Conservation (phyloP, 2,329 filamentous ascomycete genomes). For the Colletotrichum siamense region DNA sequence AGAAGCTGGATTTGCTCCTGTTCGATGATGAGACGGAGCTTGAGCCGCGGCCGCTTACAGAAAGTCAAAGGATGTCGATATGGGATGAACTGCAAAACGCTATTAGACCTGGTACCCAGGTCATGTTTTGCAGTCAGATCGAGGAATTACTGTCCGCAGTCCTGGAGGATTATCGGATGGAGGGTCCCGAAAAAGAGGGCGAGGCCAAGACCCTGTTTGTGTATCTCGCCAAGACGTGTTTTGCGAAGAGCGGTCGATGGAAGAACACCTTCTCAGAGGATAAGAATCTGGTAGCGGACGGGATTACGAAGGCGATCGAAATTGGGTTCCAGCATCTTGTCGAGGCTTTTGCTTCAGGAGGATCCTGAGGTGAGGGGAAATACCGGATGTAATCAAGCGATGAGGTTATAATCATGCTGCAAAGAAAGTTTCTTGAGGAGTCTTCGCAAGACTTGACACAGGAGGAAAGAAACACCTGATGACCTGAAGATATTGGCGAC, state of each 20-base stretch:
- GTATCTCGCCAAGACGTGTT: constrained; percentile 22
- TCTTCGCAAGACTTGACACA: not conserved
- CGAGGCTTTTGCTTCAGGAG: constrained; percentile 11
- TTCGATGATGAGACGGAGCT: constrained; percentile 20
- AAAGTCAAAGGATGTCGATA: constrained; percentile 21
- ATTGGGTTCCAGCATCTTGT: constrained; percentile 25
- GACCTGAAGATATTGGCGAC: not conserved
- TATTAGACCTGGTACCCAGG: constrained; percentile 24
- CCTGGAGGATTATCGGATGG: constrained; percentile 23
- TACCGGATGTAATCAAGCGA: not conserved
- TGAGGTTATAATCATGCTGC: not conserved
- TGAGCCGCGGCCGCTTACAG: constrained; percentile 19
- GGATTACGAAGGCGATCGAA: constrained; percentile 26
- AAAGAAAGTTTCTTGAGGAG: not conserved
- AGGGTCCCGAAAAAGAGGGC: constrained; percentile 16
- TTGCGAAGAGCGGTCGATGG: constrained; percentile 27
- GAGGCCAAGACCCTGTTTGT: constrained; percentile 19
- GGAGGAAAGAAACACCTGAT: not conserved
- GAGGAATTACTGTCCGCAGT: constrained; percentile 18
- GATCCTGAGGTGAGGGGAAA: not conserved
- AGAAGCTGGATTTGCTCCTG: constrained; percentile 16
- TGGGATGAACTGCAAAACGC: constrained; percentile 26
- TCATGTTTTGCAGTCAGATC: constrained; percentile 26
- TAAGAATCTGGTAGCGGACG: constrained; percentile 21
- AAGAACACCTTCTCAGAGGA: constrained; percentile 24